phyloP scores from a whole-genome alignment of 371 early-diverging fungal species.

The Mortierella sp. region DNA sequence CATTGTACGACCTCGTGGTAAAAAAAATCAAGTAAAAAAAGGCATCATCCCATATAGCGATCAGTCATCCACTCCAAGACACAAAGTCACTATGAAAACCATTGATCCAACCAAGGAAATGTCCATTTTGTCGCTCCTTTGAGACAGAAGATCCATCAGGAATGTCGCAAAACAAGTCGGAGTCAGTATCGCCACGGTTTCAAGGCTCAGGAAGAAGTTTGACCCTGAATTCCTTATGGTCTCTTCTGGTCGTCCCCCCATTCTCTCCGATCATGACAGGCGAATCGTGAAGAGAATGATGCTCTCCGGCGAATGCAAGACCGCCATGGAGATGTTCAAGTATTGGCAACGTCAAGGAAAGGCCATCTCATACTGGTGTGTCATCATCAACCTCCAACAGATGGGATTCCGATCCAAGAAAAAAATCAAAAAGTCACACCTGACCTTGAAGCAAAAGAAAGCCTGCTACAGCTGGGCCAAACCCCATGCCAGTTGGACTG shows the following conservation, averaged over 20 bases:
- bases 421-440: conserved; percentile 16
- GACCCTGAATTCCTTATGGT: too few relatives aligned
- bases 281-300: background rate
- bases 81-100: too few relatives aligned
- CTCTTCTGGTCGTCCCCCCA: background rate
- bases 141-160: too few relatives aligned
- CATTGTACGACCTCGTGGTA: too few relatives aligned
- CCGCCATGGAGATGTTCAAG: background rate
- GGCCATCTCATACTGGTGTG: background rate
- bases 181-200: background rate
- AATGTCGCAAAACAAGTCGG: too few relatives aligned
- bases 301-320: background rate
- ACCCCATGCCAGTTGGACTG: conserved; percentile 27
- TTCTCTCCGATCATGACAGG: background rate
- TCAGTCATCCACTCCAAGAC: too few relatives aligned
- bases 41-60: too few relatives aligned
- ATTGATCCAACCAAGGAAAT: too few relatives aligned
- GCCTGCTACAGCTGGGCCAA: conserved; percentile 24
- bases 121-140: too few relatives aligned
- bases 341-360: background rate
- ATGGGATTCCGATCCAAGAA: background rate
- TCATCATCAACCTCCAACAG: background rate
- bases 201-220: background rate
- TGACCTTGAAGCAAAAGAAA: conserved; percentile 9
- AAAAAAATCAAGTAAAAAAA: too few relatives aligned